A percentile compares a stretch with the other conserved stretches of the same genome.
Evolutionary conservation across 208 protist genomes (phyloP).

Genomic region (Trypanosoma lewisi): DNA sequence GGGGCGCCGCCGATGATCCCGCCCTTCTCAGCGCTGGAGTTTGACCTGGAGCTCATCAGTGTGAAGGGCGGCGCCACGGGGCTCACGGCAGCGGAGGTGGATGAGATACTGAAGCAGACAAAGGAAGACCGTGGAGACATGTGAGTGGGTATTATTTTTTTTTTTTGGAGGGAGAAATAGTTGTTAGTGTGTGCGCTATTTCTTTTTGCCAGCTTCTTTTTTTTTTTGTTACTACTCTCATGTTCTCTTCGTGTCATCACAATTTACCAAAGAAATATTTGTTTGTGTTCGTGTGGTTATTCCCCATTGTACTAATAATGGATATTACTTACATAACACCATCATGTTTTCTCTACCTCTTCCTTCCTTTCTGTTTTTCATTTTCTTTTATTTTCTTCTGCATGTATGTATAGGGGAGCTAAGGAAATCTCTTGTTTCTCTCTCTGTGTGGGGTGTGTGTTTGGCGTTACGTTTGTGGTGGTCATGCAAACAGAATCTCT

Average conservation of each 20-base stretch:
- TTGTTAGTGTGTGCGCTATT: background rate
- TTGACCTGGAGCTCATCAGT: conserved; percentile 60
- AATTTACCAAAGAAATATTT: background rate
- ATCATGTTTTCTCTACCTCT: background rate
- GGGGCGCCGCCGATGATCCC: conserved; percentile 47
- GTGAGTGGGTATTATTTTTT: conserved; percentile 14
- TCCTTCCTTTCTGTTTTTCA: background rate
- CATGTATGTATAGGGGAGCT: background rate
- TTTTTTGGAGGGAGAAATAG: background rate
- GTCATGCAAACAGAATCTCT: no score
- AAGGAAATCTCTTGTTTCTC: background rate
- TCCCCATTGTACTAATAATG: background rate
- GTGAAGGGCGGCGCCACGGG: conserved; percentile 43
- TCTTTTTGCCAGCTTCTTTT: no score
- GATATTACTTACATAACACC: no score
- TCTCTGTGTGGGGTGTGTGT: no score
- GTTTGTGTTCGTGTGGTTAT: background rate
- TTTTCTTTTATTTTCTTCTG: conserved; percentile 15
- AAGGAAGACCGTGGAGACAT: conserved; percentile 35
- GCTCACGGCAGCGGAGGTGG: conserved; percentile 52
- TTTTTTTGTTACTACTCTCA: no score
- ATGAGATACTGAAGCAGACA: conserved; percentile 41
- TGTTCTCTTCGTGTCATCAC: no score
- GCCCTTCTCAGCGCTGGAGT: conserved; percentile 45
- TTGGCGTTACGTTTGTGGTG: no score